Conservation (phyloP, 2,329 filamentous ascomycete species). For the Pezicula neosporulosa region DNA sequence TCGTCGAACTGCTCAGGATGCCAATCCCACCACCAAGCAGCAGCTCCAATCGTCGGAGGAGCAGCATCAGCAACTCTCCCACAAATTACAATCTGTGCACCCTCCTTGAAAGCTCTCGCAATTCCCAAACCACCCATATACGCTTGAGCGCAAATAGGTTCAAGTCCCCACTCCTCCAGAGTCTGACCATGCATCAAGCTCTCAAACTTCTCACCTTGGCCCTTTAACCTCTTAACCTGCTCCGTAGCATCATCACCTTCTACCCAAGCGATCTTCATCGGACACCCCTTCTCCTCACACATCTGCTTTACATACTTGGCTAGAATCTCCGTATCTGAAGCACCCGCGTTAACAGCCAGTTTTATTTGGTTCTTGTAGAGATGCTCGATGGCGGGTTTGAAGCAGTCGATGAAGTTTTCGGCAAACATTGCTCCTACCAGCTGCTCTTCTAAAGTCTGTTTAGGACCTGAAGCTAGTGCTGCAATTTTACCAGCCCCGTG, state of each 20-base stretch:
- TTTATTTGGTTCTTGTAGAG: slow-evolving; percentile 43
- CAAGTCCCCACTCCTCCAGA: slow-evolving; percentile 14
- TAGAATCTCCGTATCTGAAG: slow-evolving; percentile 44
- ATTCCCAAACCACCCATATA: slow-evolving; percentile 35
- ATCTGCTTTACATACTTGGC: slow-evolving; percentile 19
- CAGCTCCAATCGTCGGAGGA: slow-evolving; percentile 35
- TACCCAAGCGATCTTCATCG: slow-evolving; percentile 39
- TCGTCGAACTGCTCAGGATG: slow-evolving; percentile 26
- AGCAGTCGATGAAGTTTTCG: slow-evolving; percentile 9
- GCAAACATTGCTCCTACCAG: background rate
- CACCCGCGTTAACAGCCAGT: slow-evolving; percentile 49
- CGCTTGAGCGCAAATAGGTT: slow-evolving; percentile 17
- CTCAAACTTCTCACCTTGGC: slow-evolving; percentile 31
- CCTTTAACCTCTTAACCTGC: slow-evolving; percentile 28
- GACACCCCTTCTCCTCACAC: background rate
- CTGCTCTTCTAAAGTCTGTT: background rate
- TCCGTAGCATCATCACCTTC: slow-evolving; percentile 38
- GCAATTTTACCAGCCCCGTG: slow-evolving; percentile 2
- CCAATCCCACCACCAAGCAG: slow-evolving; percentile 39
- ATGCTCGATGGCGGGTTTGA: slow-evolving; percentile 31
- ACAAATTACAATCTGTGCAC: slow-evolving; percentile 39
- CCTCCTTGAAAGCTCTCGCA: slow-evolving; percentile 32
- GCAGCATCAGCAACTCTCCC: slow-evolving; percentile 38
- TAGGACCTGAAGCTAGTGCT: background rate
- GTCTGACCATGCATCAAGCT: slow-evolving; percentile 24